Evolutionary conservation across 768 basidiomycete species (phyloP), one percentile per base, ranked within the genome.

Genomic region (Lentinula raphanica): DNA sequence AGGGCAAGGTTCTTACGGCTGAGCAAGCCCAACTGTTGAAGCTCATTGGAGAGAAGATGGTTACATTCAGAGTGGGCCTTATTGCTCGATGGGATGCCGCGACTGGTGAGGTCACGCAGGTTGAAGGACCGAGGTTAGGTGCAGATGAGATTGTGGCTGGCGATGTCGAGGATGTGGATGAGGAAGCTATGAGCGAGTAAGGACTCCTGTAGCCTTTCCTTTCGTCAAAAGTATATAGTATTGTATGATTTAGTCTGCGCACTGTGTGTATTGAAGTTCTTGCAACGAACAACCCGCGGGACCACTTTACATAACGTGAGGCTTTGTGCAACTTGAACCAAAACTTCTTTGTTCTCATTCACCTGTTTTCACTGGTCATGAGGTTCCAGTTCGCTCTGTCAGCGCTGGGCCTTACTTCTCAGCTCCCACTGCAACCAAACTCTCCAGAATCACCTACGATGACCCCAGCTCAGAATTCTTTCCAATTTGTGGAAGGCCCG

Each of bases 21-120:
- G 95, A 98, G 72, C 91, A 98, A 75, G 87, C 94, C 27, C 92
- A 98, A 72, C 74, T 98, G 46, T 75, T 99, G 61, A 98, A 98
- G 77, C 77, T 98, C 60, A 83, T 94, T 40, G 93, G 92, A 11
- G 83, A 94, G 66, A 87, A 84, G 73, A 89, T 95, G 89, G 94
- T 94, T 2, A 80, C 79, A 49, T 95, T 95, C 71, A 78, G 83
- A 60, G 85, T 93, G 23, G 79, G 77, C n/a, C 70, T 92, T 58
- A 78, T 83, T 56, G 81, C 84, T 42, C 75, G 86, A 58, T 94
- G 91, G 90, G 84, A 87, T 62, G 80, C 86, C 48, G 76, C 73
- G 58, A 84, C 77, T 31, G 90, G 85, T 21, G 77, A 84, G 63
- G 85, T 92, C 36, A 74, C 77, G 1, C 78, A 86, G 69, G 68